Evolutionary conservation across 2,329 filamentous ascomycete genomes (phyloP).

Genomic region (Rhexocercosporidium sp.): DNA sequence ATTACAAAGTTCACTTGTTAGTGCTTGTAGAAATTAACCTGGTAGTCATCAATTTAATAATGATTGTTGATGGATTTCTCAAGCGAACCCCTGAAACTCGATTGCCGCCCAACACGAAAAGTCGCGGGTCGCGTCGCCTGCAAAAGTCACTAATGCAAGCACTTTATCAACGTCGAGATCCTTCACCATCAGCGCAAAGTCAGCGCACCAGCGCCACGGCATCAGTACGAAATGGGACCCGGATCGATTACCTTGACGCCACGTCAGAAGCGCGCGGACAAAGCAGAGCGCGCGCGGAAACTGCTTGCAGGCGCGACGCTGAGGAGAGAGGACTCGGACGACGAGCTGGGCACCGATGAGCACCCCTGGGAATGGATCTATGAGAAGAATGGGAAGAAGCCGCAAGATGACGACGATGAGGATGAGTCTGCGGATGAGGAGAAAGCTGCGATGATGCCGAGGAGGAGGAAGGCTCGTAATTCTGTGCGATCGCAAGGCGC

Average conservation of each 20-base stretch:
- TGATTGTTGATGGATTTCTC: not conserved
- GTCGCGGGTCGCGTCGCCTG: slow-evolving; percentile 30
- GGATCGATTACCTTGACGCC: slow-evolving; percentile 24
- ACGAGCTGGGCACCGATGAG: slow-evolving; percentile 79
- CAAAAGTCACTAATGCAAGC: slow-evolving; percentile 26
- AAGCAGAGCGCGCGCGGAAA: slow-evolving; percentile 47
- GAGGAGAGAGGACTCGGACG: slow-evolving; percentile 78
- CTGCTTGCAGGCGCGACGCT: slow-evolving; percentile 39
- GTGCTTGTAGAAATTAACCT: too few species aligned
- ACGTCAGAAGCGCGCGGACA: slow-evolving; percentile 33
- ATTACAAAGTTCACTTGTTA: too few species aligned
- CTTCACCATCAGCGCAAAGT: slow-evolving; percentile 5
- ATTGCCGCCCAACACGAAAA: slow-evolving; percentile 18
- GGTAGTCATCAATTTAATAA: not conserved
- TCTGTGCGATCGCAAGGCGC: slow-evolving; percentile 40
- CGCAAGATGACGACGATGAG: slow-evolving; percentile 23
- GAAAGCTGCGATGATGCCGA: slow-evolving; percentile 23
- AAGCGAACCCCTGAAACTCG: slow-evolving; percentile 9
- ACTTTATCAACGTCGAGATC: slow-evolving; percentile 23
- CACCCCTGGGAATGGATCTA: slow-evolving; percentile 84
- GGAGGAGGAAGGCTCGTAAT: slow-evolving; percentile 33
- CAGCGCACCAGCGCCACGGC: not conserved
- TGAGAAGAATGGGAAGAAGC: slow-evolving; percentile 35
- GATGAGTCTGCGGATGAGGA: slow-evolving; percentile 28
- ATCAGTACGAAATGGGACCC: slow-evolving; percentile 38